Percentiles rank a stretch among this genome's conserved stretches.
Conservation (phyloP, 768 basidiomycete species). For the Butyriboletus loyo region DNA sequence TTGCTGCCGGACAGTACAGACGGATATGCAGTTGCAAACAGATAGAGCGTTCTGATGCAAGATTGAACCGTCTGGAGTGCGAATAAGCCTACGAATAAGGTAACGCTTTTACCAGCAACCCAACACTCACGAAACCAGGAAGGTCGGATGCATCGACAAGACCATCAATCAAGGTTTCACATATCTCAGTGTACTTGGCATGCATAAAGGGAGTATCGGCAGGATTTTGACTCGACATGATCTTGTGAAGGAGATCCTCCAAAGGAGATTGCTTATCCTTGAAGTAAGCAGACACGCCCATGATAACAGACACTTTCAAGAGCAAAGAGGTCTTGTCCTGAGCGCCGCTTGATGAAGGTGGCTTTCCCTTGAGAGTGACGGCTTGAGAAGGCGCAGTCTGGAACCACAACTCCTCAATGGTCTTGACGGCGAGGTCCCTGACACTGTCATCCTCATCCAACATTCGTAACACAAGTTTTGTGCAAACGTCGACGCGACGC, state of each 20-base stretch:
- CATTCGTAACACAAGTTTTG: constrained; percentile 77
- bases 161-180: constrained; percentile 81
- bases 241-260: constrained; percentile 81
- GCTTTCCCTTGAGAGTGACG: constrained; percentile 39
- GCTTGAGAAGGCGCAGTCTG: constrained; percentile 33
- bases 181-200: constrained; percentile 72
- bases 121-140: constrained; percentile 64
- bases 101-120: not conserved
- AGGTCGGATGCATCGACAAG: constrained; percentile 84
- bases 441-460: constrained; percentile 93
- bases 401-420: constrained; percentile 92
- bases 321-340: constrained; percentile 56
- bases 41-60: constrained; percentile 80
- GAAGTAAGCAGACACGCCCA: constrained; percentile 80
- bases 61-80: constrained; percentile 67
- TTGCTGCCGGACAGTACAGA: constrained; percentile 78
- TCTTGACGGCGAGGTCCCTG: constrained; percentile 88
- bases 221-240: constrained; percentile 71
- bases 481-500: constrained; percentile 76
- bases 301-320: constrained; percentile 74
- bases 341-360: constrained; percentile 25
- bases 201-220: constrained; percentile 53
- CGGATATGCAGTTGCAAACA: constrained; percentile 81
- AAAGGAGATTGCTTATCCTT: constrained; percentile 80
- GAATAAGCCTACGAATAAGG: not conserved